Evolutionary conservation across 768 basidiomycete genomes (phyloP).

Genomic region (Rhizopogon roseolus): DNA sequence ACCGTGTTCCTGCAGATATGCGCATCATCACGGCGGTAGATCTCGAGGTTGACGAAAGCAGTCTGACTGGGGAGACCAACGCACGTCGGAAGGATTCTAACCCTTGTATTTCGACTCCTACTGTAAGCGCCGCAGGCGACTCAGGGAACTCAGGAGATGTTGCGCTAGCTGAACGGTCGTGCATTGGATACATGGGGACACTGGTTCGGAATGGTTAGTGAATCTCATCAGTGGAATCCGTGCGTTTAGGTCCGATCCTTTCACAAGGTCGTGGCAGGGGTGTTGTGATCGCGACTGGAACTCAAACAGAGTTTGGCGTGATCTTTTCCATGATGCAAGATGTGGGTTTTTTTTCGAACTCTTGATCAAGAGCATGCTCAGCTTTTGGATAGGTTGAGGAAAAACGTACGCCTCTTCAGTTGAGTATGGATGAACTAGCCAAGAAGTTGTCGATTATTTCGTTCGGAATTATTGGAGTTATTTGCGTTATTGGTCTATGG

Average conservation of each 20-base stretch:
- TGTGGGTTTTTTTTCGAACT: conserved; percentile 34
- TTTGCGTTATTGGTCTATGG: conserved; percentile 83
- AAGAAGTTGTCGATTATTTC: conserved; percentile 86
- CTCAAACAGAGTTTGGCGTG: conserved; percentile 90
- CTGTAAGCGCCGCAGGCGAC: conserved; percentile 9
- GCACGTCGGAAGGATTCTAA: conserved; percentile 65
- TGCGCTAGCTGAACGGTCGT: conserved; percentile 78
- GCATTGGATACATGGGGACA: conserved; percentile 95
- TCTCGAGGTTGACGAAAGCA: conserved; percentile 93
- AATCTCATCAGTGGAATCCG: not conserved
- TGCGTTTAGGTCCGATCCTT: not conserved
- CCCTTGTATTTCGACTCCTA: conserved; percentile 35
- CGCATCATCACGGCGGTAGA: conserved; percentile 78
- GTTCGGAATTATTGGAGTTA: conserved; percentile 92
- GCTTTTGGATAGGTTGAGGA: conserved; percentile 56
- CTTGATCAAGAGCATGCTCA: not conserved
- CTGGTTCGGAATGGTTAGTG: conserved; percentile 78
- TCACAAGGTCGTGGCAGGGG: conserved; percentile 71
- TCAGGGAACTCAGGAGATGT: conserved; percentile 21
- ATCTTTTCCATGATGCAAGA: conserved; percentile 99
- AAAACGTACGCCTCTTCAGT: conserved; percentile 86
- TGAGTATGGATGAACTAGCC: conserved; percentile 95
- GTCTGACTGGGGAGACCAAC: conserved; percentile 89
- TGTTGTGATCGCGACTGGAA: conserved; percentile 81
- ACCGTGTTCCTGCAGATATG: conserved; percentile 92